A percentile compares a stretch with the other conserved stretches of the same genome.
These are phyloP conservation scores for Lycium barbarum DNA, from an alignment of 257 asterid species.

Conservation along the genomic window DNA sequence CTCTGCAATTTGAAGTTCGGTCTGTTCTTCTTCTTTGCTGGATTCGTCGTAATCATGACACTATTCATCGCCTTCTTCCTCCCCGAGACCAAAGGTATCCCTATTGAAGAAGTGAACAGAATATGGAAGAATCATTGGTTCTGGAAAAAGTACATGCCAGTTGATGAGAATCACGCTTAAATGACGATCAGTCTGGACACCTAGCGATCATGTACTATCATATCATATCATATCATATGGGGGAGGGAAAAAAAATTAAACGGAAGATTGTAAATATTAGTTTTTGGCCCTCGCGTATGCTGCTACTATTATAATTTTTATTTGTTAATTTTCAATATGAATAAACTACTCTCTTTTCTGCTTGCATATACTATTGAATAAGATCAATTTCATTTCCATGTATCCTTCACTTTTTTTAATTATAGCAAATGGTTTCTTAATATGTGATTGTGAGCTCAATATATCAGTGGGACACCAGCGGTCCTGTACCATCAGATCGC, in stretches of 20 bases:
- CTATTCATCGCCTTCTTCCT: conserved; percentile 54
- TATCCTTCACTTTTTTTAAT: not conserved
- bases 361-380: not conserved
- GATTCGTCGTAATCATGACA: conserved; percentile 66
- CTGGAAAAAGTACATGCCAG: conserved; percentile 61
- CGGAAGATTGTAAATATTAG: not conserved
- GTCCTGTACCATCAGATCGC: no score
- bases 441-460: no score
- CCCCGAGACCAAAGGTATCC: conserved; percentile 87
- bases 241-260: no score
- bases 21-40: conserved; percentile 68
- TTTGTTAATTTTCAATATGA: not conserved
- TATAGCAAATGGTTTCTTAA: no score
- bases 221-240: no score
- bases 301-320: not conserved
- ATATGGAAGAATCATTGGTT: conserved; percentile 85
- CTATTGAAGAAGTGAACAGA: conserved; percentile 70
- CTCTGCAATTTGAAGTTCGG: conserved; percentile 80
- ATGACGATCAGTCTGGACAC: no score
- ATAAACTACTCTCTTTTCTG: not conserved
- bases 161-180: conserved; percentile 39
- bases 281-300: no score
- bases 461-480: no score
- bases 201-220: no score
- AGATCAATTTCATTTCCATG: not conserved